These are phyloP conservation scores for Ceratobasidium sp. DNA, from an alignment of 1,284 basidiomycete genomes.

Conservation along the genomic window DNA sequence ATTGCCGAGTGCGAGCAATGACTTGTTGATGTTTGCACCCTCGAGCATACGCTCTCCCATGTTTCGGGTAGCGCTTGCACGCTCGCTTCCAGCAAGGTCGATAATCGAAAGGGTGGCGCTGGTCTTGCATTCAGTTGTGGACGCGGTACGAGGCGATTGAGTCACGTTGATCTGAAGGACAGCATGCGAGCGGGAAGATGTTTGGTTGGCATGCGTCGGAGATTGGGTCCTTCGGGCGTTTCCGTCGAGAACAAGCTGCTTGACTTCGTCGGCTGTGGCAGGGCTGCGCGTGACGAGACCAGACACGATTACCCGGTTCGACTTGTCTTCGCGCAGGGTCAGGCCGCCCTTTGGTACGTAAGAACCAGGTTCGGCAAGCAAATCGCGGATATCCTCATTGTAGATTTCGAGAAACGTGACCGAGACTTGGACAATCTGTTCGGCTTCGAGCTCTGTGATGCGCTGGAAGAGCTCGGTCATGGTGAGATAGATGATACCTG, in stretches of 20 bases:
- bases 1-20: slow-evolving; percentile 91
- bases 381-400: slow-evolving; percentile 97
- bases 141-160: slow-evolving; percentile 82
- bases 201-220: slow-evolving; percentile 92
- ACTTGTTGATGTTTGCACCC: slow-evolving; percentile 98
- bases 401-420: slow-evolving; percentile 97
- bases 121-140: slow-evolving; percentile 77
- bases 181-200: slow-evolving; percentile 94
- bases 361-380: slow-evolving; percentile 77
- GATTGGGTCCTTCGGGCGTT: slow-evolving; percentile 89
- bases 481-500: slow-evolving; percentile 93
- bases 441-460: slow-evolving; percentile 82
- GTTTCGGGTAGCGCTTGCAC: slow-evolving; percentile 92
- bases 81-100: slow-evolving; percentile 94
- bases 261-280: slow-evolving; percentile 85
- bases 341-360: slow-evolving; percentile 79
- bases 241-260: slow-evolving; percentile 86
- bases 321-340: slow-evolving; percentile 89
- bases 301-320: slow-evolving; percentile 78
- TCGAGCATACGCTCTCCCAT: slow-evolving; percentile 98
- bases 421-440: slow-evolving; percentile 82
- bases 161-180: slow-evolving; percentile 93
- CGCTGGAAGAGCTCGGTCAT: slow-evolving; percentile 94
- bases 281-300: slow-evolving; percentile 83
- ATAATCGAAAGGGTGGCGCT: slow-evolving; percentile 94